These are phyloP conservation scores for Ascosphaera apis DNA, from an alignment of 2,329 filamentous ascomycete genomes.

Conservation along the genomic window DNA sequence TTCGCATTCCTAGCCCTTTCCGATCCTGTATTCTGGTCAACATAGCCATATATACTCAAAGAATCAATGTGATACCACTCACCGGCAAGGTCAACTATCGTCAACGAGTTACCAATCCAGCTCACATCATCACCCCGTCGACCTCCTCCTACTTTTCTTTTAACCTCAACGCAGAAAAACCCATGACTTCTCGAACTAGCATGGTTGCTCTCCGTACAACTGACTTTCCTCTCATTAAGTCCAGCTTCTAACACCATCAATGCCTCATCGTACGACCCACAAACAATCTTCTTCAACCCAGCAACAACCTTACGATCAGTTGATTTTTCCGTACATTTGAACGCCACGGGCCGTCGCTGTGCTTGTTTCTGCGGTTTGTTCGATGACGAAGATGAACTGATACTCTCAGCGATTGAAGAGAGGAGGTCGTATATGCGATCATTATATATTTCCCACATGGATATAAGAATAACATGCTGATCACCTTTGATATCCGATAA, in stretches of 20 bases:
- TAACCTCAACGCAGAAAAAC: slow-evolving; percentile 89
- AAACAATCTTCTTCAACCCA: slow-evolving; percentile 74
- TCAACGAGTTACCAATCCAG: slow-evolving; percentile 61
- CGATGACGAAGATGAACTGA: slow-evolving; percentile 7
- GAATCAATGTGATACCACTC: slow-evolving; percentile 7
- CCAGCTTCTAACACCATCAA: slow-evolving; percentile 77
- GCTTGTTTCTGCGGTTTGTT: slow-evolving; percentile 36
- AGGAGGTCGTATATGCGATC: slow-evolving; percentile 91
- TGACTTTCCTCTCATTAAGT: slow-evolving; percentile 62
- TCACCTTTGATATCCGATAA: slow-evolving; percentile 43
- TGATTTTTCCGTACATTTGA: slow-evolving; percentile 75
- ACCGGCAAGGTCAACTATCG: slow-evolving; percentile 78
- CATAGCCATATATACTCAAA: slow-evolving; percentile 7
- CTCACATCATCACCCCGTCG: slow-evolving; percentile 27
- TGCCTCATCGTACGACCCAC: slow-evolving; percentile 59
- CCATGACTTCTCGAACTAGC: slow-evolving; percentile 82
- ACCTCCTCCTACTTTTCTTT: slow-evolving; percentile 40
- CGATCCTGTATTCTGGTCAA: slow-evolving; percentile 28
- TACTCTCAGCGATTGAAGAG: slow-evolving; percentile 13
- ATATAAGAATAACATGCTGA: slow-evolving; percentile 73
- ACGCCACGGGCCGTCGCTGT: slow-evolving; percentile 59
- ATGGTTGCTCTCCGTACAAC: slow-evolving; percentile 81
- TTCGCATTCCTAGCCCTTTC: slow-evolving; percentile 85
- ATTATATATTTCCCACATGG: slow-evolving; percentile 99
- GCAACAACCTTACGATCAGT: slow-evolving; percentile 88